These are phyloP conservation scores for Coleophoma eucalyptorum DNA, from an alignment of 2,329 filamentous ascomycete species.

Conservation along the genomic window DNA sequence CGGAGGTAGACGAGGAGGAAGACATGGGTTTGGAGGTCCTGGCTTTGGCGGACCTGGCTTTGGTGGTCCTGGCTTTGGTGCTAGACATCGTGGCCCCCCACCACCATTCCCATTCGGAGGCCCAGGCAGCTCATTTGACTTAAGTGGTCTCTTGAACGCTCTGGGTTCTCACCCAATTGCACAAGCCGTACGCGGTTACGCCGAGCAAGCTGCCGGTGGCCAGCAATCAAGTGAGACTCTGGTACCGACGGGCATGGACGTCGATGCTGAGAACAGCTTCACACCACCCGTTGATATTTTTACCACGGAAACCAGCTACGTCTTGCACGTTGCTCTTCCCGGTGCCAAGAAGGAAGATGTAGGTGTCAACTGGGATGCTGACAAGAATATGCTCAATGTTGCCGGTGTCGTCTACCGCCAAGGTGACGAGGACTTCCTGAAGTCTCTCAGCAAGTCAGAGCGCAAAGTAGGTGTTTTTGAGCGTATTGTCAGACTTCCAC, in stretches of 20 bases:
- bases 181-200: slow-evolving; percentile 21
- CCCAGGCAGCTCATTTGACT: slow-evolving; percentile 19
- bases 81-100: slow-evolving; percentile 8
- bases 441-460: slow-evolving; percentile 58
- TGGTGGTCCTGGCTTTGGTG: not conserved
- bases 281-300: slow-evolving; percentile 72
- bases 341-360: slow-evolving; percentile 78
- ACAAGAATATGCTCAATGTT: slow-evolving; percentile 61
- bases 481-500: slow-evolving; percentile 59
- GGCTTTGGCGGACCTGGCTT: not conserved
- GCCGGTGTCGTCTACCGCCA: slow-evolving; percentile 71
- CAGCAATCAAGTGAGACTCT: slow-evolving; percentile 18
- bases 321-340: slow-evolving; percentile 71
- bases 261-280: slow-evolving; percentile 40
- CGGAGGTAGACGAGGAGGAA: slow-evolving; percentile 9
- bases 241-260: slow-evolving; percentile 16
- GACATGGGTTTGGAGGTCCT: not conserved
- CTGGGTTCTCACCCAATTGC: slow-evolving; percentile 22
- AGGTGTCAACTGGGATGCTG: slow-evolving; percentile 70
- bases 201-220: slow-evolving; percentile 15
- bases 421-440: slow-evolving; percentile 64
- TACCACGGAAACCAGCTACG: slow-evolving; percentile 58
- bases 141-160: slow-evolving; percentile 19
- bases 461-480: slow-evolving; percentile 73
- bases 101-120: slow-evolving; percentile 15